Conservation (phyloP, 2,329 filamentous ascomycete genomes). For the Trichoderma koningiopsis region DNA sequence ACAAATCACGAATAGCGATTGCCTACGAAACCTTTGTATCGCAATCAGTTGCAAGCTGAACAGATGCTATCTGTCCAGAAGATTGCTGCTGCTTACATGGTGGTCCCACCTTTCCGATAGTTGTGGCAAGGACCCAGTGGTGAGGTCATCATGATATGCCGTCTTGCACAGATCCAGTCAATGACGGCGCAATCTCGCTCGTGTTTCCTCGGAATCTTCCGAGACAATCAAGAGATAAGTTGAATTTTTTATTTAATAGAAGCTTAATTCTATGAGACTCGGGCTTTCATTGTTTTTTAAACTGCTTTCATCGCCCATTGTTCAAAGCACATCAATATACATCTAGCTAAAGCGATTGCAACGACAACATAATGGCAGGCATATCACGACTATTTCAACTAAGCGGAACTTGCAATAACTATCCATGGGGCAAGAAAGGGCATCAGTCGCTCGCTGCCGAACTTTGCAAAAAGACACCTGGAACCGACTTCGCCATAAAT, state of each 20-base stretch:
- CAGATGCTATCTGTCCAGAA: background rate
- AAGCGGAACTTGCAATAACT: slow-evolving; percentile 1
- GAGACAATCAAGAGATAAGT: background rate
- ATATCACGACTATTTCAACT: background rate
- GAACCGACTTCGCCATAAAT: background rate
- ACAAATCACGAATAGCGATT: background rate
- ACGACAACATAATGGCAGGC: background rate
- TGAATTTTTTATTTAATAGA: background rate
- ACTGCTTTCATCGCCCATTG: background rate
- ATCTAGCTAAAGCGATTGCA: background rate
- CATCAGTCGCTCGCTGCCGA: background rate
- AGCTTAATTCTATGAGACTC: background rate
- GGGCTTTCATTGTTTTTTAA: background rate
- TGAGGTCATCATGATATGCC: background rate
- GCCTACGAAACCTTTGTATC: background rate
- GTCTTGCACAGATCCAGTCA: background rate
- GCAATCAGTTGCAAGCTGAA: background rate
- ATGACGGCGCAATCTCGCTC: background rate
- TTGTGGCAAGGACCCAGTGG: background rate
- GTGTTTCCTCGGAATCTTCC: background rate
- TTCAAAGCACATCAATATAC: background rate
- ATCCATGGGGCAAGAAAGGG: background rate
- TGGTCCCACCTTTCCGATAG: background rate
- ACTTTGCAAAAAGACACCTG: background rate
- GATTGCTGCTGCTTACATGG: background rate